Evolutionary conservation across 345 rosid species (phyloP).

Genomic region (Citrus reticulata): DNA sequence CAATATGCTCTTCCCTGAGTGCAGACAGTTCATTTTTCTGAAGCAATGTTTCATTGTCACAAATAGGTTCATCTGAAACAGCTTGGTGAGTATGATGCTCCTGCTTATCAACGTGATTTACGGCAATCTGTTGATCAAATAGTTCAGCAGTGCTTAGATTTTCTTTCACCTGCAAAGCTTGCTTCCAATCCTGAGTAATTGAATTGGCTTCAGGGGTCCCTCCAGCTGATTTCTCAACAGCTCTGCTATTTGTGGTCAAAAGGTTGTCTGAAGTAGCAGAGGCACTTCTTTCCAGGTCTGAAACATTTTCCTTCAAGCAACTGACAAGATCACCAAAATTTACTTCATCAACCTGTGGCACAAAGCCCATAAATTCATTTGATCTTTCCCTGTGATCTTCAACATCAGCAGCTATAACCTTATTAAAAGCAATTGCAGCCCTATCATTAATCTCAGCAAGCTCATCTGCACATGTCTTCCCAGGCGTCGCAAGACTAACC

Average conservation of each 20-base stretch:
- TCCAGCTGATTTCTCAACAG: neutral
- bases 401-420: neutral
- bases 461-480: neutral
- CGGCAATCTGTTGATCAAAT: neutral
- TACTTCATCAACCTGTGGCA: neutral
- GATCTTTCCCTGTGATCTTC: neutral
- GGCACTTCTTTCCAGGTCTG: neutral
- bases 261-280: neutral
- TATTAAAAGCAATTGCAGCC: neutral
- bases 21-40: constrained; percentile 6
- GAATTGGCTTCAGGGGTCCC: neutral
- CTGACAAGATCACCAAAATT: neutral
- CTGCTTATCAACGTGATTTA: neutral
- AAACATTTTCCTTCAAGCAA: neutral
- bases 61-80: constrained; percentile 4
- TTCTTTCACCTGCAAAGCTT: neutral
- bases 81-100: neutral
- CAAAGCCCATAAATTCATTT: neutral
- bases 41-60: constrained; percentile 1
- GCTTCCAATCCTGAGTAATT: neutral
- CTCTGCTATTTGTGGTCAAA: neutral
- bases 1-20: constrained; percentile 7
- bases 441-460: neutral
- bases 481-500: neutral
- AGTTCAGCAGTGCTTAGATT: neutral